Evolutionary conservation across 495 filamentous ascomycete species (phyloP).

Genomic region (Elasticomyces elasticus): DNA sequence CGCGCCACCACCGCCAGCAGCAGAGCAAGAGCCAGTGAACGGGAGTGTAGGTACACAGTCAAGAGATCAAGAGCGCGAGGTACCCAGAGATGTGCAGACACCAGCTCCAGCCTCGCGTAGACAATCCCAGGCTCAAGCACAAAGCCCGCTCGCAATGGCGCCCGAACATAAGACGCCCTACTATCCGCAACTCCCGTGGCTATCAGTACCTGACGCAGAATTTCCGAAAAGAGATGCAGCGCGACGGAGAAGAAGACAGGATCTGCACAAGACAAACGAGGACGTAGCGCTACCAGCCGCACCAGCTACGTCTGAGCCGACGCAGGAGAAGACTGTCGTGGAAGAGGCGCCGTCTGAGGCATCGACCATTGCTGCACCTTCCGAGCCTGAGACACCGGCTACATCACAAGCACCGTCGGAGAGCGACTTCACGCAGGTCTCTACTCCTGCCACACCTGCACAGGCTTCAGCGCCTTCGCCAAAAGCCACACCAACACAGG

Average conservation of each 20-base stretch:
- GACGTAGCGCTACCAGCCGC: slow-evolving; percentile 44
- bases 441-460: slow-evolving; percentile 54
- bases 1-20: slow-evolving; percentile 13
- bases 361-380: slow-evolving; percentile 32
- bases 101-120: slow-evolving; percentile 11
- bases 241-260: slow-evolving; percentile 36
- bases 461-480: slow-evolving; percentile 22
- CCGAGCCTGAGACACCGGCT: slow-evolving; percentile 56
- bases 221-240: slow-evolving; percentile 50
- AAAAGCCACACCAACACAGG: slow-evolving; percentile 23
- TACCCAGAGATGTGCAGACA: not conserved
- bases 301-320: slow-evolving; percentile 27
- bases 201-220: slow-evolving; percentile 54
- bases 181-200: slow-evolving; percentile 68
- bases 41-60: not conserved
- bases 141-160: slow-evolving; percentile 21
- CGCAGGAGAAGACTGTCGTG: slow-evolving; percentile 13
- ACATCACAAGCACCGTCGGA: slow-evolving; percentile 60
- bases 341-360: slow-evolving; percentile 32
- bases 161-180: slow-evolving; percentile 38
- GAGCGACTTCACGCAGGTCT: slow-evolving; percentile 55
- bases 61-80: not conserved
- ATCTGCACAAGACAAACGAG: slow-evolving; percentile 30
- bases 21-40: not conserved
- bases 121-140: slow-evolving; percentile 16